These are phyloP conservation scores for Basipetospora sp. DNA, from an alignment of 2,329 filamentous ascomycete species.

Conservation along the genomic window DNA sequence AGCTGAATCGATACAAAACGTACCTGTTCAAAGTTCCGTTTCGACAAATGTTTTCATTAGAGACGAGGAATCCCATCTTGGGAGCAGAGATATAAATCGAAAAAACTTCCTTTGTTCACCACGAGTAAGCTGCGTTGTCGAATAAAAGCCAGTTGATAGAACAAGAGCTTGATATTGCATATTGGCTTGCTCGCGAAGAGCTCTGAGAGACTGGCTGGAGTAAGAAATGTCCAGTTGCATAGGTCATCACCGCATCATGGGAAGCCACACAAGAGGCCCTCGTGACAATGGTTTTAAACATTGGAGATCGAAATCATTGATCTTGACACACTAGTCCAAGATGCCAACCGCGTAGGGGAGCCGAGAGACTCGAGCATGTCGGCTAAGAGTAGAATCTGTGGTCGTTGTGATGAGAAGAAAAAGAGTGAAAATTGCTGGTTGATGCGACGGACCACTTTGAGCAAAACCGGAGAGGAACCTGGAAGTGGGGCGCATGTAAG, in stretches of 20 bases:
- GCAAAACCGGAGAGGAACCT: not conserved
- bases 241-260: conserved; percentile 57
- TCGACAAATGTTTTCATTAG: no score
- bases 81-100: no score
- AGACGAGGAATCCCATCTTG: no score
- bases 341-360: conserved; percentile 31
- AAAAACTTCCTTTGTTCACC: no score
- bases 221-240: conserved; percentile 6
- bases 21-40: no score
- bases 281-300: conserved; percentile 56
- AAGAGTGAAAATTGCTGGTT: no score
- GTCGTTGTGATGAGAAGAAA: conserved; percentile 25
- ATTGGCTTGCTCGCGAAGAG: no score
- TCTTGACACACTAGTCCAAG: conserved; percentile 42
- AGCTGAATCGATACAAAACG: no score
- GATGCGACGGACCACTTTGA: no score
- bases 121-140: no score
- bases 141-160: no score
- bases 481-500: not conserved
- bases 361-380: conserved; percentile 16
- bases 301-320: conserved; percentile 32
- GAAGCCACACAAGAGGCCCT: conserved; percentile 47
- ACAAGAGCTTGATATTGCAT: no score
- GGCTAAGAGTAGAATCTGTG: conserved; percentile 29
- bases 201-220: conserved; percentile 3